phyloP scores from a whole-genome alignment of 176 grass and related monocot species.

The Miscanthus lutarioriparius region DNA sequence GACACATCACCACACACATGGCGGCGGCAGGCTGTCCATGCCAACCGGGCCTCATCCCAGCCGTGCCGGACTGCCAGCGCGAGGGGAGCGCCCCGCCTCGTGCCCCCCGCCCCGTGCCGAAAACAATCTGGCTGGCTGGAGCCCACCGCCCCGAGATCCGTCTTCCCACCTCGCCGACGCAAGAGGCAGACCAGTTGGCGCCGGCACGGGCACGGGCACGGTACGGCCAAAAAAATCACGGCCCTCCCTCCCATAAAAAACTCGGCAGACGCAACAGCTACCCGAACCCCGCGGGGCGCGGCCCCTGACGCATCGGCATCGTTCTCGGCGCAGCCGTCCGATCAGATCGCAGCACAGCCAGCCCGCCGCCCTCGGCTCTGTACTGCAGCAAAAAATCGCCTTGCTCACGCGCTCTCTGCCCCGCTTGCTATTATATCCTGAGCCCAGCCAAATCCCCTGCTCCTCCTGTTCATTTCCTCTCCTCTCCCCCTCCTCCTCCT shows the following conservation, averaged over 20 bases:
- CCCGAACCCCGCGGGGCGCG: neutral
- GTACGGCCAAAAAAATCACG: neutral
- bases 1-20: conserved; percentile 31
- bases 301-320: neutral
- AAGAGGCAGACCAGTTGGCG: neutral
- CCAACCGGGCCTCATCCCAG: neutral
- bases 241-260: neutral
- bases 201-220: neutral
- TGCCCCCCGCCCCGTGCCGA: neutral
- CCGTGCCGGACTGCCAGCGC: neutral
- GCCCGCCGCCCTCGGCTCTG: neutral
- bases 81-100: neutral
- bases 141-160: neutral
- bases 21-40: conserved; percentile 23
- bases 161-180: neutral
- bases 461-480: conserved; percentile 17
- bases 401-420: conserved; percentile 2
- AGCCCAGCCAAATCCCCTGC: conserved; percentile 11
- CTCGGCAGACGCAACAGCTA: neutral
- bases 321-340: neutral
- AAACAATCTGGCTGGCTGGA: conserved; percentile 5
- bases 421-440: conserved; percentile 23
- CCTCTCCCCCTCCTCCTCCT: neutral
- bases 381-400: neutral
- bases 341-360: conserved; percentile 3